Evolutionary conservation across 192 early-diverging fungal genomes (phyloP).

Genomic region (Obelidium mucronatum): DNA sequence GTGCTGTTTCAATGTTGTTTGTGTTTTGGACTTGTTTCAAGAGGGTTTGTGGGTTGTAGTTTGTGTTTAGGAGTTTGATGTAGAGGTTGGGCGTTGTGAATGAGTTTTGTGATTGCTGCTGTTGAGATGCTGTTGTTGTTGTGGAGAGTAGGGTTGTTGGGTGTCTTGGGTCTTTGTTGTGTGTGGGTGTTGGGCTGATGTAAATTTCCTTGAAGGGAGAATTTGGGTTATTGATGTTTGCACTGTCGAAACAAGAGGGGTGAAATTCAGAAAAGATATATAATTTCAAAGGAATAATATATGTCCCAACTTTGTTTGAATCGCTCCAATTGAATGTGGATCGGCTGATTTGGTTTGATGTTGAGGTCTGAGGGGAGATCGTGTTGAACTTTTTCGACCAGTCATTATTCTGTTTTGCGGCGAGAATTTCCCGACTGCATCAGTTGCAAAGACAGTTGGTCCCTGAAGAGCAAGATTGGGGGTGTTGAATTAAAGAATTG

Average conservation of each 20-base stretch:
- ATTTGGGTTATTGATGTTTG: background rate
- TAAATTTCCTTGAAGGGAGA: constrained; percentile 6
- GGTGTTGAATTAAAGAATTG: background rate
- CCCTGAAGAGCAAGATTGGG: background rate
- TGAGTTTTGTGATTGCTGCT: background rate
- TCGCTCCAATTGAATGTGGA: background rate
- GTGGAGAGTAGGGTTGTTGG: background rate
- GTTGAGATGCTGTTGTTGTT: background rate
- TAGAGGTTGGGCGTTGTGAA: constrained; percentile 50
- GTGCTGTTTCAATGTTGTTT: constrained; percentile 27
- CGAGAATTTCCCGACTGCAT: constrained; percentile 34
- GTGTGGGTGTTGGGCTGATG: constrained; percentile 11
- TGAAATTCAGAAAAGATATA: too few relatives aligned
- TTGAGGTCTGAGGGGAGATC: background rate
- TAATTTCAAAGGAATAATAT: too few relatives aligned
- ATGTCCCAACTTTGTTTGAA: background rate
- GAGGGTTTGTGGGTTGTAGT: constrained; percentile 33
- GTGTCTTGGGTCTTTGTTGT: background rate
- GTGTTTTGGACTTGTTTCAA: constrained; percentile 38
- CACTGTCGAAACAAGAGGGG: too few relatives aligned
- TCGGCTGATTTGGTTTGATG: background rate
- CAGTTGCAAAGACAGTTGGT: constrained; percentile 28
- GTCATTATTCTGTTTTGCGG: constrained; percentile 1
- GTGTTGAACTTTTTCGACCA: background rate
- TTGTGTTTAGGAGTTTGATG: constrained; percentile 54